Evolutionary conservation across 768 basidiomycete genomes (phyloP), one percentile per base, ranked within the genome.

Genomic region (Gyrodon lividus): DNA sequence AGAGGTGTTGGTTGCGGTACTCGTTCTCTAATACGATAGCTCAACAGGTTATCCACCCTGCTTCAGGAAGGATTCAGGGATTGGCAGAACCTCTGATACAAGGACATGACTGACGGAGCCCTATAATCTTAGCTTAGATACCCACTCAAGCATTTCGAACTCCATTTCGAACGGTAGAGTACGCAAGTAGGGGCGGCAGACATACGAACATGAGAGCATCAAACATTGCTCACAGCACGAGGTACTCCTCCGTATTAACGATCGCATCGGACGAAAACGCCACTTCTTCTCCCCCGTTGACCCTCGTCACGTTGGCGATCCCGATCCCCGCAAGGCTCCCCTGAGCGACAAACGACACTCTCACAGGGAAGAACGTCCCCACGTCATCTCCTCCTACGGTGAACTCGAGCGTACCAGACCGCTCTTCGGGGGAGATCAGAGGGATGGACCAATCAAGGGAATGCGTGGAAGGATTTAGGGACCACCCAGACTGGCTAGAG

Each of bases 361-460:
- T 77, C 43, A 99, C 92, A 2, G 96, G 95, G 90, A 98, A 99
- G 75, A 97, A 96, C 9, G 80, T 81, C 4, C 81, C 84, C 0
- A 77, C 70, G 56, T 96, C 93, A 55, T 92, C 89, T 4, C 92
- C 93, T 7, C 83, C 84, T 43, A 93, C 84, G 37, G 79, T 87
- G 72, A 98, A 98, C 60, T 98, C 91, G 59, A 98, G 75, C n/a
- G 84, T 89, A 8, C 96, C 96, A 1, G 85, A 86, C 30, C 81
- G 78, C 45, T 84, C 84, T 10, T 76, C 70, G 1, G 79, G 59
- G 4, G 82, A 81, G 55, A 98, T 77, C 20, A 77, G 68, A 6
- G 89, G 81, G 49, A 91, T 84, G 3, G 79, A 78, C 96, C 96
- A 99, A 30, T 91, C 84, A 42, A 98, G 79, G 1, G 87, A 82